Evolutionary conservation across 2,329 filamentous ascomycete species (phyloP), one percentile per base, ranked within the genome.

Genomic region (Microcyclosporella mali): DNA sequence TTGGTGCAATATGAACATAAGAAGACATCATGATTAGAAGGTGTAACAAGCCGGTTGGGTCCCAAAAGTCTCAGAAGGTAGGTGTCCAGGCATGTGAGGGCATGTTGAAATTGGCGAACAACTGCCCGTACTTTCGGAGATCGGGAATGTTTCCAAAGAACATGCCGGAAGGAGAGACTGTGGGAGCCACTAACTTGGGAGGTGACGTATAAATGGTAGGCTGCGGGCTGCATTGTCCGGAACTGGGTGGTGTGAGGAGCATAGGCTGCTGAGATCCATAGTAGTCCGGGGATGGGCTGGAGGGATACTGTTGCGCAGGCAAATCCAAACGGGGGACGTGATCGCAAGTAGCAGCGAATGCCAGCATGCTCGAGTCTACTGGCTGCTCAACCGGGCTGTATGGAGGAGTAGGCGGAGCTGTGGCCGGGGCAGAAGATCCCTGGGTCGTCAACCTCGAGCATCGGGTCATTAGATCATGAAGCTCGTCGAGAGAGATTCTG

Each of bases 401-500:
- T n/a, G 65, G 64, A 37, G 69, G 68, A 34, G 67, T 68, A n/a
- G 41, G 18, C n/a, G 66, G 60, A 34, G 69, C 59, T 10, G 68
- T 63, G 12, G 62, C 59, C 9, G 70, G 64, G 60, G 62, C 72
- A 36, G 66, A 70, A 46, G 63, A 50, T 17, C 41, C 43, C 34
- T 53, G 68, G 17, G 84, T 94, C 64, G 84, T 94, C 65, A 95
- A 88, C 52, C 74, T 72, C 25, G 82, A 73, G 71, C 89, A 95
- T 50, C 79, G 75, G 57, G 84, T 64, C 62, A 97, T 92, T 62
- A 84, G 73, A 53, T 79, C 74, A 59, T 84, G 81, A 43, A 98
- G 77, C 67, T 95, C 85, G 43, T 79, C 69, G 51, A 98, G 77
- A 43, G 82, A 83, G 60, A 94, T 89, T 65, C 92, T 78, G 63